Base-by-base conservation (phyloP, 2,329 filamentous ascomycete genomes). In the Nemania abortiva region DNA sequence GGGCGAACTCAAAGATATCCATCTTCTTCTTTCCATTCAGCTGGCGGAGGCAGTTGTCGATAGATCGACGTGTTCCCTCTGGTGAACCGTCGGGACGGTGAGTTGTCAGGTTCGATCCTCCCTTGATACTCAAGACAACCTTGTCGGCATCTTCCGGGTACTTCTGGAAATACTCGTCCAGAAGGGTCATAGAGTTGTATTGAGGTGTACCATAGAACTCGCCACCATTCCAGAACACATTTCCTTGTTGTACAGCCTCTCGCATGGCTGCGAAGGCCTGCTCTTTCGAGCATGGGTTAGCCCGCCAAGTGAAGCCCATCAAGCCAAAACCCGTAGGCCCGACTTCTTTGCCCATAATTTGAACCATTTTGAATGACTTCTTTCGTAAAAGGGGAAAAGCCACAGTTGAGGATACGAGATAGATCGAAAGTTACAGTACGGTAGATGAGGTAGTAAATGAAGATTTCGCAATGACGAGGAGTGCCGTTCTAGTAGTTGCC, bases 81-180 rank as follows among this genome's bases (percentile, higher is more conserved):
- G 84, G 84, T 5, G 82, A 84, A 18, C 84, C 83, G 70, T 88
- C 84, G 0, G 84, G 78, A 0, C 70, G 72, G 0, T 72, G 54
- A 34, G 80, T 76, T 3, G 73, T 70, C 0, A 74, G 54, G 57
- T 81, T 74, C 18, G 82, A 24, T 1, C 83, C 86, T n/a, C 87
- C 87, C 77, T 90, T 90, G 74, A 90, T 83, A 72, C 82, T 84
- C 27, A 90, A 78, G 6, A 89, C 81, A 2, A 89, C 82, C 74
- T 88, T 86, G 39, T 83, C 80, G 7, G 86, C 86, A 70, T 89
- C 85, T 70, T 87, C 85, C 0, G 88, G 87, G 76, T 89, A 85
- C 70, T 84, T 81, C 42, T 82, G 82, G 74, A 89, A 88, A 77
- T 89, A 90, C 27, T 82, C 79, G 60, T 86, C 82, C 31, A 89